Base-by-base conservation (phyloP, 352 stramenopile species). In the Pelagophyceae sp. region DNA sequence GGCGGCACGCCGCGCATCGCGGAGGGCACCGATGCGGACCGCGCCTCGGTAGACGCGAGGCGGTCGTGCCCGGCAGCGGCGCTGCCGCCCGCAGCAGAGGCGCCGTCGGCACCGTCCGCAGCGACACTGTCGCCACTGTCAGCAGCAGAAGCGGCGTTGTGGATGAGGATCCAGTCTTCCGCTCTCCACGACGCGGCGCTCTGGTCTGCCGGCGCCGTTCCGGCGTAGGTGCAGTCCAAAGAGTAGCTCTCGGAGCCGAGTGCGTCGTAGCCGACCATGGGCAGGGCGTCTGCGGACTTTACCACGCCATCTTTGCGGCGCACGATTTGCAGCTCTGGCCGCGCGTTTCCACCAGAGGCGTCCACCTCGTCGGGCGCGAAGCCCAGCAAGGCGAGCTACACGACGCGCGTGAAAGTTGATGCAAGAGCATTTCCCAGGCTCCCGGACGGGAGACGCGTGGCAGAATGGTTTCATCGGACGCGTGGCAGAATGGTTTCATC, bases 231-330 rank as follows among this genome's bases (percentile, higher is more conserved):
- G 27, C 71, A 72, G 27, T 27, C 60, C 1, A 85, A 63, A 25
- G 76, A 75, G 60, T 85, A 82, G 67, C 84, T 63, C 23, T 35
- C 51, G 32, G 80, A 65, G 23, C 37, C 32, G 40, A 71, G 76
- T 5, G 23, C n/a, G 40, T 84, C 64, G 78, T 75, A 85, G 25
- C 79, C 80, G n/a, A 64, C 29, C 11, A 85, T 35, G n/a, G 82
- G 82, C 29, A 85, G 29, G n/a, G 79, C 80, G 32, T 85, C 82
- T 0, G 80, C 72, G 23, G 76, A 79, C 33, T 80, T 63, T 6
- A 81, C 78, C 80, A 82, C 38, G 54, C 61, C 15, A 65, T 77
- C 75, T 15, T 76, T 37, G 17, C 82, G 45, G 27, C 54, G 38
- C 38, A 85, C 74, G 0, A 85, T 71, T 38, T 82, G 72, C 27